Evolutionary conservation across 2,329 filamentous ascomycete species (phyloP), one percentile per base, ranked within the genome.

Genomic region (Neophaeococcomyces mojaviensis): DNA sequence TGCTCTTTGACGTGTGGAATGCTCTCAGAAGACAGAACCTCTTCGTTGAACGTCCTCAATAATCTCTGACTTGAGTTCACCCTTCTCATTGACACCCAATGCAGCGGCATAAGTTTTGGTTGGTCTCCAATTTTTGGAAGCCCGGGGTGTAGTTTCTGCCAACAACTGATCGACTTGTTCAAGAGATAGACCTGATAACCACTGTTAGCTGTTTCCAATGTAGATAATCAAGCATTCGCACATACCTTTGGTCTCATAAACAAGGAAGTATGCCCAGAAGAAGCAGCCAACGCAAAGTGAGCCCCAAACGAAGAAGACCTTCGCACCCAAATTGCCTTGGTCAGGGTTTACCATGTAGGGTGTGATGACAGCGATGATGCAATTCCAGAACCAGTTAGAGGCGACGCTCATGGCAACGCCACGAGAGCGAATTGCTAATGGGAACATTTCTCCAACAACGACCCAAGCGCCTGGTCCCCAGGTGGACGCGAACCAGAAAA

Each of bases 381-480:
- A 49, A 72, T 88, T 92, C 86, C 86, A 92, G 52, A 92, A 76
- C 87, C 87, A 94, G 78, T 94, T 94, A 63, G 82, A 88, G 50
- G 88, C 85, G 7, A 88, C 94, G 34, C 87, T 89, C 36, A 94
- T 76, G 58, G 78, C 87, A 50, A 94, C 87, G 70, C 88, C 88
- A 56, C 86, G 85, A 33, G 88, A 84, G 59, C 88, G 85, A 68
- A 94, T 90, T 51, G 86, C 86, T 44, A 94, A 79, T 47, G 88
- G 87, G 79, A 85, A 94, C 67, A 92, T 84, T 72, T 95, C 88
- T 62, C 88, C 88, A 59, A 92, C 89, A 56, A 94, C 77, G 46
- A 71, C 72, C 77, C 76, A 80, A 20, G 74, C 76, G 46, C 73
- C 83, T 6, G 87, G 86, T 44, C 88, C 88, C 88, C 87, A 94